These are phyloP conservation scores for Trichosporon sp. DNA, from an alignment of 1,284 basidiomycete genomes.

Conservation along the genomic window DNA sequence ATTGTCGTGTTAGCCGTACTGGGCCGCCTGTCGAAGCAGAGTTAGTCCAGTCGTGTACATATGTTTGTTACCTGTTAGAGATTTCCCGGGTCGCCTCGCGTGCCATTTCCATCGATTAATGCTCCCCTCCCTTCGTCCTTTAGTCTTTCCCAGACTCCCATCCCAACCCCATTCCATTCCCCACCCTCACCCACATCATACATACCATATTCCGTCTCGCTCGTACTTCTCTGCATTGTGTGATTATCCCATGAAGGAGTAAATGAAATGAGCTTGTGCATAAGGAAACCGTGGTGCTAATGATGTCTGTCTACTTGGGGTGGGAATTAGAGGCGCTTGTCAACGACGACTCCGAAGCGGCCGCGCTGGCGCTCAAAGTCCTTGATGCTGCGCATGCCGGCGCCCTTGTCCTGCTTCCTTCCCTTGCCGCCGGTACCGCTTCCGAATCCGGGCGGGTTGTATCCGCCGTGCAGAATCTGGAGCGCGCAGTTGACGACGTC, in stretches of 20 bases:
- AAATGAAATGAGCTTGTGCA: slow-evolving; percentile 18
- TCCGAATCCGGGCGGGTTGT: slow-evolving; percentile 49
- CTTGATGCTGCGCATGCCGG: slow-evolving; percentile 52
- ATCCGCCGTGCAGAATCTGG: slow-evolving; percentile 55
- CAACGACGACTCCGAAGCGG: slow-evolving; percentile 54
- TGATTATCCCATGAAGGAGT: not conserved
- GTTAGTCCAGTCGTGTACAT: not conserved
- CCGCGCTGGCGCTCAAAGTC: slow-evolving; percentile 56
- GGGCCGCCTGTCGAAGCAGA: slow-evolving; percentile 40
- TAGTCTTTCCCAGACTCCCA: too few species aligned
- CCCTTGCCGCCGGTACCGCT: slow-evolving; percentile 41
- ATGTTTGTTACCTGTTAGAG: slow-evolving; percentile 19
- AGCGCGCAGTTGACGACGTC: slow-evolving; percentile 61
- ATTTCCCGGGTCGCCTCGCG: not conserved
- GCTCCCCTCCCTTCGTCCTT: not conserved
- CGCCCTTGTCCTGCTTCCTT: slow-evolving; percentile 52
- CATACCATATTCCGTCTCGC: too few species aligned
- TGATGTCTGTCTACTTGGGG: not conserved
- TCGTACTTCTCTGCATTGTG: not conserved
- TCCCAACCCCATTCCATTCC: not conserved
- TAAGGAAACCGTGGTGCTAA: slow-evolving; percentile 3
- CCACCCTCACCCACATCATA: slow-evolving; percentile 11
- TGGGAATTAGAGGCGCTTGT: slow-evolving; percentile 35
- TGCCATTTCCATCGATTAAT: slow-evolving; percentile 12
- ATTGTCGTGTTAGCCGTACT: slow-evolving; percentile 49